Base-by-base conservation (phyloP, 192 early-diverging fungal genomes). In the Podila clonocystis region DNA sequence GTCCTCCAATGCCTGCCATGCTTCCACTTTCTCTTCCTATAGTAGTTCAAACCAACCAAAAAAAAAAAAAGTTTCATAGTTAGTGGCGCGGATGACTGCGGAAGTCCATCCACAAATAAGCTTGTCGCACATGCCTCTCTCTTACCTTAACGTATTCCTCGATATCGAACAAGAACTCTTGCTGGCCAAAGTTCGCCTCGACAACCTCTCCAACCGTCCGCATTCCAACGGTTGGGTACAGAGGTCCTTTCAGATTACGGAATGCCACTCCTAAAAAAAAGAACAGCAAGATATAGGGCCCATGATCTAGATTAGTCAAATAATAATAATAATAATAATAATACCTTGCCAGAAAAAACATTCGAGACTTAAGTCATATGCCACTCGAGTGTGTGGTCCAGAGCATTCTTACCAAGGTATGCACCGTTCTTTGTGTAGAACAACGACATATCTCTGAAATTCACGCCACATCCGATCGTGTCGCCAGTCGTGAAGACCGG, bases 351-450 rank as follows among this genome's bases (percentile, higher is more conserved):
- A n/a, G n/a, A n/a, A n/a, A n/a, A n/a, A n/a, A n/a, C 7, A 36
- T 36, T 36, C 34, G 34, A 36, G 34, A 36, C n/a, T 36, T 7
- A 36, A 0, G 22, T 13, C 57, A 28, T 29, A 8, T 13, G 57
- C 57, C 41, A 28, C n/a, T n/a, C n/a, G n/a, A n/a, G n/a, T n/a
- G n/a, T 61, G 9, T 36, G 34, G 34, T 26, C 30, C 29, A 33
- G n/a, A n/a, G n/a, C n/a, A 75, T 29, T 26, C 50, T 52, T 66
- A 85, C 86, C 92, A n/a, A 95, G 89, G 69, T 88, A 87, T 12
- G 88, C 75, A 20, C 98, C 98, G 75, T 99, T 99, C 69, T 94
- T 96, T 9, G 97, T 99, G 76, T 95, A 99, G 71, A 97, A 97
- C 7, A 93, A 85, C 12, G 90, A 88, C 58, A 79, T 87, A 63